Evolutionary conservation across 2,329 filamentous ascomycete genomes (phyloP).

Genomic region (Aspergillus carbonarius): DNA sequence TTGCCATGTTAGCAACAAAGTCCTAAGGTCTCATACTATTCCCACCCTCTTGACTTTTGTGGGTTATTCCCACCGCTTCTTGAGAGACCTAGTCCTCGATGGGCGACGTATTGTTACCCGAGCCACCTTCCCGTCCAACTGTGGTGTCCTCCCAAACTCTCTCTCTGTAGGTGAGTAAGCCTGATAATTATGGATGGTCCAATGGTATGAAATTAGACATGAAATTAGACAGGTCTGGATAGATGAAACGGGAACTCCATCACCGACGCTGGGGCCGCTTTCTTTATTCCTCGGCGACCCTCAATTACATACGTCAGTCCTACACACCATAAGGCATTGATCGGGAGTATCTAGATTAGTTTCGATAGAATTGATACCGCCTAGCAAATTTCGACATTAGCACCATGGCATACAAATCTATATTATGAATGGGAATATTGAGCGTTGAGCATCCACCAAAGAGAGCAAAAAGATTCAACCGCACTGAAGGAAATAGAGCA

Average conservation of each 20-base stretch:
- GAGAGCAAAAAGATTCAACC: no score
- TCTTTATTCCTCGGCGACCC: not conserved
- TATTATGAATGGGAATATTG: no score
- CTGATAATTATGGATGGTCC: constrained; percentile 23
- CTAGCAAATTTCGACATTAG: no score
- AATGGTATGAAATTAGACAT: not conserved
- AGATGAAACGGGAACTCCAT: not conserved
- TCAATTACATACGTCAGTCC: not conserved
- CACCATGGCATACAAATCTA: no score
- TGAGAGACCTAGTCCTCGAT: not conserved
- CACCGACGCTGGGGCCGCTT: no score
- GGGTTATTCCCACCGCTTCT: not conserved
- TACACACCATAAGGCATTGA: not conserved
- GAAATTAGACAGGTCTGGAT: not conserved
- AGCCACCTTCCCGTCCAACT: not conserved
- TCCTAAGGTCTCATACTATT: not conserved
- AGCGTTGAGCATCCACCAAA: no score
- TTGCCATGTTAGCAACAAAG: not conserved
- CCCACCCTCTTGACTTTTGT: not conserved
- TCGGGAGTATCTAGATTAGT: not conserved
- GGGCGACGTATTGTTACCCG: not conserved
- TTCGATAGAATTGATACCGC: not conserved
- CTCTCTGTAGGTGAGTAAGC: constrained; percentile 26
- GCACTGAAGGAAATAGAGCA: no score
- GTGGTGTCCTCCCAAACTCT: constrained; percentile 17